phyloP scores from a whole-genome alignment of 176 grass and related monocot genomes.

The Bothriochloa decipiens region DNA sequence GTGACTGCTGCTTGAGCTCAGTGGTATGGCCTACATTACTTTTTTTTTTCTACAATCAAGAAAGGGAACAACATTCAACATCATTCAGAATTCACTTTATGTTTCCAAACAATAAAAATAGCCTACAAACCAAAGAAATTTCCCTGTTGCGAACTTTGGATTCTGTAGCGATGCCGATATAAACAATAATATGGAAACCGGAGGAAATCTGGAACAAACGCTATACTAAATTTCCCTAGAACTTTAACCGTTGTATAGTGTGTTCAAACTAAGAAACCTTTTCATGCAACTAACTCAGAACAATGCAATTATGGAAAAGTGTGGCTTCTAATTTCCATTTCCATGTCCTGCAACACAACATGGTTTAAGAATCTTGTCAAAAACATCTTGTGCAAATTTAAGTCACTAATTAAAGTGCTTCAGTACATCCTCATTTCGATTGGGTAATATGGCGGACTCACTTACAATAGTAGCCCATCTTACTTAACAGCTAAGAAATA shows the following conservation, averaged over 20 bases:
- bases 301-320: neutral
- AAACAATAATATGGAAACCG: neutral
- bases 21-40: too few relatives aligned
- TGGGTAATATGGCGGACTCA: neutral
- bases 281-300: neutral
- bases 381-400: neutral
- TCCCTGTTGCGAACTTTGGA: neutral
- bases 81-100: neutral
- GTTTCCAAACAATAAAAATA: neutral
- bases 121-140: neutral
- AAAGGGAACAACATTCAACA: neutral
- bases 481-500: neutral
- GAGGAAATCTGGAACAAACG: neutral
- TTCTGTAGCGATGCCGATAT: neutral
- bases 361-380: slow-evolving; percentile 11
- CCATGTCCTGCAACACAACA: neutral
- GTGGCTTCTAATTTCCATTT: neutral
- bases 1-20: too few relatives aligned
- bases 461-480: neutral
- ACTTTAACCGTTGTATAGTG: neutral
- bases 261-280: neutral
- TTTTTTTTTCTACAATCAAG: too few relatives aligned
- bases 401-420: neutral
- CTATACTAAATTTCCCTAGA: neutral
- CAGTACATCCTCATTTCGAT: neutral